phyloP scores from a whole-genome alignment of 2,329 filamentous ascomycete species.

The Aspergillus fructus region DNA sequence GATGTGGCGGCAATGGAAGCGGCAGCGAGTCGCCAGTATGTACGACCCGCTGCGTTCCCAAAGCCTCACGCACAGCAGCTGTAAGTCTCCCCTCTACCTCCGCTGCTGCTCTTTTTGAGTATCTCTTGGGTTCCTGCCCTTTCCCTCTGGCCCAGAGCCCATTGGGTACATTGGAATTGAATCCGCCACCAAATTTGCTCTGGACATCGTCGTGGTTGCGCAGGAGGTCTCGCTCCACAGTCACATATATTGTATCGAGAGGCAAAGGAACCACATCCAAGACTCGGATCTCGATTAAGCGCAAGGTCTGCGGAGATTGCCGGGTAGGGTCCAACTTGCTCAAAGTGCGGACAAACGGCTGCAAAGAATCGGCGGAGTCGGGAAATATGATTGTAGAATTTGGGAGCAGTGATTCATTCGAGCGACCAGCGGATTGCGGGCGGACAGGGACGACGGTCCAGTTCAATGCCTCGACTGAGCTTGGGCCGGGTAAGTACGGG shows the following conservation, averaged over 20 bases:
- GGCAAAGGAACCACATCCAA: slow-evolving; percentile 77
- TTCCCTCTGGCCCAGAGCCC: slow-evolving; percentile 40
- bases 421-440: slow-evolving; percentile 44
- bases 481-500: slow-evolving; percentile 43
- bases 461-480: slow-evolving; percentile 57
- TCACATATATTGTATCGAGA: slow-evolving; percentile 84
- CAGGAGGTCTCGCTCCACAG: slow-evolving; percentile 76
- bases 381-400: slow-evolving; percentile 76
- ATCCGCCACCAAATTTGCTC: slow-evolving; percentile 72
- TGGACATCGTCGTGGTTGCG: slow-evolving; percentile 80
- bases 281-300: slow-evolving; percentile 79
- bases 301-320: slow-evolving; percentile 68
- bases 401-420: slow-evolving; percentile 61
- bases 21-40: slow-evolving; percentile 82
- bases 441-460: slow-evolving; percentile 86
- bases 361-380: slow-evolving; percentile 71
- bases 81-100: slow-evolving; percentile 60
- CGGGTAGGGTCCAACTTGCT: slow-evolving; percentile 75
- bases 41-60: slow-evolving; percentile 71
- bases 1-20: slow-evolving; percentile 72
- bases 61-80: slow-evolving; percentile 68
- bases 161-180: slow-evolving; percentile 43
- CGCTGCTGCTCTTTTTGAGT: slow-evolving; percentile 33
- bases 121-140: slow-evolving; percentile 29
- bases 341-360: slow-evolving; percentile 73